Percentiles rank a stretch among this genome's conserved stretches.
phyloP scores from a whole-genome alignment of 2,329 filamentous ascomycete species.

The Phialophora macrospora region DNA sequence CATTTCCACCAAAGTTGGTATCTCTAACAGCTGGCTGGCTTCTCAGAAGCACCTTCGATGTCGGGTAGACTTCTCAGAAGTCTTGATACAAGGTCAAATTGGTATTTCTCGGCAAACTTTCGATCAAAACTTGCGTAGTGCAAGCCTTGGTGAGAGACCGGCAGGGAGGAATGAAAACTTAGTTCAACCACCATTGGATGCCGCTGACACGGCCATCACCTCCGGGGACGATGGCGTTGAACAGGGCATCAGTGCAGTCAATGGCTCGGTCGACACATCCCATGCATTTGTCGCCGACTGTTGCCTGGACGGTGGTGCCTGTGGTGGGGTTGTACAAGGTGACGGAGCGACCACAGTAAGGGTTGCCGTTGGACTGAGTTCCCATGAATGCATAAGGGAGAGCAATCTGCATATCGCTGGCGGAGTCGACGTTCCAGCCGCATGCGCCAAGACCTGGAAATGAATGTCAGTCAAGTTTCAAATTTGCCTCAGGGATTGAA shows the following conservation, averaged over 20 bases:
- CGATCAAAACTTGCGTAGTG: background rate
- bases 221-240: slow-evolving; percentile 44
- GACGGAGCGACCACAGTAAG: slow-evolving; percentile 71
- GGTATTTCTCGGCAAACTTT: slow-evolving; percentile 15
- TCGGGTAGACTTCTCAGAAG: slow-evolving; percentile 1
- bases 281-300: slow-evolving; percentile 75
- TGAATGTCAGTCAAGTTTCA: slow-evolving; percentile 12
- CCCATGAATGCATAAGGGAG: slow-evolving; percentile 70
- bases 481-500: background rate
- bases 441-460: slow-evolving; percentile 63
- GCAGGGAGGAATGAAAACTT: background rate
- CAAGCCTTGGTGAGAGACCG: slow-evolving; percentile 1
- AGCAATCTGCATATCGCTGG: slow-evolving; percentile 68
- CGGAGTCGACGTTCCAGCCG: slow-evolving; percentile 65
- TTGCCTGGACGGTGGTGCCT: slow-evolving; percentile 64
- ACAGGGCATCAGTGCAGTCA: slow-evolving; percentile 45
- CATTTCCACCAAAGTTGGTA: background rate
- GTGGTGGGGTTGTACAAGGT: slow-evolving; percentile 59
- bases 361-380: slow-evolving; percentile 66
- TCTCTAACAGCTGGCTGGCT: slow-evolving; percentile 8
- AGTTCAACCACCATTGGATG: slow-evolving; percentile 51
- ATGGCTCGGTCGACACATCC: slow-evolving; percentile 59
- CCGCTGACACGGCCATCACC: slow-evolving; percentile 49
- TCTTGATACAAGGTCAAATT: background rate
- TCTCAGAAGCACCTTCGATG: slow-evolving; percentile 13